Percentiles rank a stretch among this genome's conserved stretches.
These are phyloP conservation scores for Rhodotorula sp. DNA, from an alignment of 1,284 basidiomycete species.

Conservation along the genomic window DNA sequence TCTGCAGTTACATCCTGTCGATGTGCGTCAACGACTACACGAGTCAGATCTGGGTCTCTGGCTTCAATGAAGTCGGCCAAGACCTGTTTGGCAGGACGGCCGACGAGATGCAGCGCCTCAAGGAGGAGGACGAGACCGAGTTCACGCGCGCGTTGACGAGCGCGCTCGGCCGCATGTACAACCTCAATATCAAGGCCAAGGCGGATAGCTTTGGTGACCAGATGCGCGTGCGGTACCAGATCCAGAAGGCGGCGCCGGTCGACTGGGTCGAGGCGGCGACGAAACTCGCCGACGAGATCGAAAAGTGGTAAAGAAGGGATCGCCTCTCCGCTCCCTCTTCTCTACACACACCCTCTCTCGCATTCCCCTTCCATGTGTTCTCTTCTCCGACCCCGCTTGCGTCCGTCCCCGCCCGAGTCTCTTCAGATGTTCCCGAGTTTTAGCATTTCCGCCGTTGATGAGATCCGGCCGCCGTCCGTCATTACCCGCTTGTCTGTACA, in stretches of 20 bases:
- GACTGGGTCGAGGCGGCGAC: slow-evolving; percentile 71
- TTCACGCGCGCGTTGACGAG: slow-evolving; percentile 66
- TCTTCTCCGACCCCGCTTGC: background rate
- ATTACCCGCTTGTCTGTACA: no score
- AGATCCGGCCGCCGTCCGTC: no score
- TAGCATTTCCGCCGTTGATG: no score
- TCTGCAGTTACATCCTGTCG: slow-evolving; percentile 76
- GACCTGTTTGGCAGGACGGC: slow-evolving; percentile 76
- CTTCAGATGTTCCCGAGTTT: no score
- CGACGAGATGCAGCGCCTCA: slow-evolving; percentile 72
- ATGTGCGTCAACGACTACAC: slow-evolving; percentile 88
- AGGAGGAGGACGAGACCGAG: slow-evolving; percentile 65
- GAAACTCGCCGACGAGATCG: slow-evolving; percentile 20
- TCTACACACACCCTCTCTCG: background rate
- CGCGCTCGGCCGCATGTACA: slow-evolving; percentile 69
- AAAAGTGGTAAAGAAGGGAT: slow-evolving; percentile 17
- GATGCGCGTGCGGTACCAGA: slow-evolving; percentile 76
- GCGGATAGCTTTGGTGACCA: slow-evolving; percentile 74
- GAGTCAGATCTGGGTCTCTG: slow-evolving; percentile 86
- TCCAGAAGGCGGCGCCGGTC: slow-evolving; percentile 64
- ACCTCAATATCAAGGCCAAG: slow-evolving; percentile 85
- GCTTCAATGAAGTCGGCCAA: slow-evolving; percentile 90
- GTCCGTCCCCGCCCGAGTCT: background rate
- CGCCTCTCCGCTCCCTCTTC: background rate
- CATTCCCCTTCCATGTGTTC: background rate